Evolutionary conservation across 208 protist genomes (phyloP).

Genomic region (Leishmania aethiopica): DNA sequence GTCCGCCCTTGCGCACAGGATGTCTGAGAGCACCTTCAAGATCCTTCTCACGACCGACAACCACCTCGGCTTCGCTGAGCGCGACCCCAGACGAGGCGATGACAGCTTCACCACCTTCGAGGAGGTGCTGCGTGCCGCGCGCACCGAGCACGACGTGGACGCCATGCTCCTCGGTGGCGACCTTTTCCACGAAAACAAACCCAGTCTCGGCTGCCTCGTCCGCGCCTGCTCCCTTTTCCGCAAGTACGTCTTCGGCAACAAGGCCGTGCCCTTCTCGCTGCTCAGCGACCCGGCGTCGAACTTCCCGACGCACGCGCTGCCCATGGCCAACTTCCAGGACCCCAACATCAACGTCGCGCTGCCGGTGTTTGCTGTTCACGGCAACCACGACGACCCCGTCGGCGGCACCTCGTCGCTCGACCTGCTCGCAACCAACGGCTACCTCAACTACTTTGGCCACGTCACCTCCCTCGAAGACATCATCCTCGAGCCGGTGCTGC

Average conservation of each 20-base stretch:
- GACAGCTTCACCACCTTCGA: constrained; percentile 99
- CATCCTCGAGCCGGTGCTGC: constrained; percentile 91
- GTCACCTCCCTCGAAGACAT: constrained; percentile 92
- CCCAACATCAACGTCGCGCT: constrained; percentile 98
- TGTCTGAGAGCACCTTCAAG: constrained; percentile 67
- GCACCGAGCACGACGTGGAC: constrained; percentile 95
- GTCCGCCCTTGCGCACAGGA: not conserved
- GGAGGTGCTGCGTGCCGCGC: constrained; percentile 95
- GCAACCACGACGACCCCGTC: constrained; percentile 99
- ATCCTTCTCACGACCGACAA: constrained; percentile 96
- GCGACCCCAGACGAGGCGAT: constrained; percentile 95
- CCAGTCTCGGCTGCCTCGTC: constrained; percentile 92
- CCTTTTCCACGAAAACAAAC: constrained; percentile 99
- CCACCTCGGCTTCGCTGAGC: constrained; percentile 96
- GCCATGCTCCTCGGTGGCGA: constrained; percentile 98
- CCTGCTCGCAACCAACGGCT: constrained; percentile 91
- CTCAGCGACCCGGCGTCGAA: constrained; percentile 92
- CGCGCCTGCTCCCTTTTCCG: constrained; percentile 89
- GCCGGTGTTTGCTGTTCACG: constrained; percentile 99
- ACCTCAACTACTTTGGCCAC: constrained; percentile 99
- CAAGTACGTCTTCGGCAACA: constrained; percentile 93
- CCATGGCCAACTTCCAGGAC: constrained; percentile 94
- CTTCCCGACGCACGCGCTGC: constrained; percentile 89
- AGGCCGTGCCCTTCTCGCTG: constrained; percentile 90
- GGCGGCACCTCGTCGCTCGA: constrained; percentile 96